Conservation (phyloP, 2,329 filamentous ascomycete species). For the Lomentospora prolificans region DNA sequence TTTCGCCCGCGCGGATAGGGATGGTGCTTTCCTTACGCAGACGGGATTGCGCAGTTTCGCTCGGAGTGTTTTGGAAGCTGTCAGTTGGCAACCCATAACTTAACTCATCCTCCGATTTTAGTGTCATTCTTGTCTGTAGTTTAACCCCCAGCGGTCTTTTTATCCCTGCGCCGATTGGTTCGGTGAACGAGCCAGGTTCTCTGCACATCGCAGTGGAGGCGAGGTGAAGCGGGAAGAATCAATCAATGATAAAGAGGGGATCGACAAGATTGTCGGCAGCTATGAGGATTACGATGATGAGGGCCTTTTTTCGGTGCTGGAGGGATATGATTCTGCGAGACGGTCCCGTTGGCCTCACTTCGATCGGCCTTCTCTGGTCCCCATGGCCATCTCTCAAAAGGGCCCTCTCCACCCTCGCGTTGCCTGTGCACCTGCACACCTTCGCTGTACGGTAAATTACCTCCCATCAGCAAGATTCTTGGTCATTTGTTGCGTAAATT, state of each 20-base stretch:
- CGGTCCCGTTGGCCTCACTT: too few relatives aligned
- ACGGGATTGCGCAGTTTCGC: neutral
- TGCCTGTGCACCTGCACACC: neutral
- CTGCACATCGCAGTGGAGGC: neutral
- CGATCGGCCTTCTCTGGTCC: too few relatives aligned
- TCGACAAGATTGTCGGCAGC: neutral
- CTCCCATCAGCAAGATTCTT: neutral
- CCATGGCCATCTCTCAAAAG: too few relatives aligned
- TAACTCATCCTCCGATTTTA: too few relatives aligned
- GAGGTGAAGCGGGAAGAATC: neutral
- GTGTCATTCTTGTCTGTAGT: too few relatives aligned
- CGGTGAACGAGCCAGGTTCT: neutral
- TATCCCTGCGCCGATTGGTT: neutral
- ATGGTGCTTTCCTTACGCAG: too few relatives aligned
- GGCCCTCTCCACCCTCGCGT: neutral
- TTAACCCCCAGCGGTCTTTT: too few relatives aligned
- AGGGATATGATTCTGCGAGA: too few relatives aligned
- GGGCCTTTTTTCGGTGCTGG: too few relatives aligned
- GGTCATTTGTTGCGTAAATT: neutral
- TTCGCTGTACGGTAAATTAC: neutral
- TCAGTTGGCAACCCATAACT: neutral
- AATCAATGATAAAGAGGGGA: neutral
- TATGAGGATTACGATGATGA: neutral
- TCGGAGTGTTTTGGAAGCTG: neutral
- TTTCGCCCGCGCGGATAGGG: too few relatives aligned